Evolutionary conservation across 1,139 yeast species (phyloP).

Genomic region (Nakaseomyces uthaithaninus): DNA sequence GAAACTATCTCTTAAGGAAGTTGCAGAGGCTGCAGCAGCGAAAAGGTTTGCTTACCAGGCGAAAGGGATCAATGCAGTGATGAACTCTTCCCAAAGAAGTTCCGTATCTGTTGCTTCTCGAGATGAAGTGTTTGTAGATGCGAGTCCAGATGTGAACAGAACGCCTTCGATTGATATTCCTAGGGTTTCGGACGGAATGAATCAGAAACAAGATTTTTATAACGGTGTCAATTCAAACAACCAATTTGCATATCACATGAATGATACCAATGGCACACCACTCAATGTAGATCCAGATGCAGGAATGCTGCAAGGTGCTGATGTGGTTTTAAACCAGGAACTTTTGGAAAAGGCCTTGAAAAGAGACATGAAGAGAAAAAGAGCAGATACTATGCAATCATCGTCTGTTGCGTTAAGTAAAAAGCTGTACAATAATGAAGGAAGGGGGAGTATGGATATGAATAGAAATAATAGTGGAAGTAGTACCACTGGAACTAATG

Average conservation of each 20-base stretch:
- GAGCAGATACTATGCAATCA: constrained; percentile 13
- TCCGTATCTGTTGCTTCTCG: constrained; percentile 8
- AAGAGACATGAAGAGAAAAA: constrained; percentile 25
- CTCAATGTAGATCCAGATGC: constrained; percentile 14
- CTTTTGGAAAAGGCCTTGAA: constrained; percentile 18
- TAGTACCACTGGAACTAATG: background rate
- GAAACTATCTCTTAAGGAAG: constrained; percentile 16
- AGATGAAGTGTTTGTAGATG: constrained; percentile 6
- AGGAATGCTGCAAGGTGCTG: constrained; percentile 22
- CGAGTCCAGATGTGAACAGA: constrained; percentile 8
- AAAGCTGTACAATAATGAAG: constrained; percentile 1
- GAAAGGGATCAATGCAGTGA: background rate
- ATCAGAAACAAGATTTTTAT: constrained; percentile 7
- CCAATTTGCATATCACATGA: background rate
- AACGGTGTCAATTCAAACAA: background rate
- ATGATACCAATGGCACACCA: background rate
- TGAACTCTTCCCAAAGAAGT: constrained; percentile 9
- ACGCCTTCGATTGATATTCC: constrained; percentile 9
- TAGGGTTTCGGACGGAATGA: background rate
- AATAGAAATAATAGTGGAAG: constrained; percentile 7
- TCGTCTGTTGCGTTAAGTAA: constrained; percentile 6
- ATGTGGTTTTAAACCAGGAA: constrained; percentile 23
- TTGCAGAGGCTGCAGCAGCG: constrained; percentile 9
- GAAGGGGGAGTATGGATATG: background rate
- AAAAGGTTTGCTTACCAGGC: constrained; percentile 5